These are phyloP conservation scores for Hypoxylon sp. DNA, from an alignment of 2,329 filamentous ascomycete species.

Conservation along the genomic window DNA sequence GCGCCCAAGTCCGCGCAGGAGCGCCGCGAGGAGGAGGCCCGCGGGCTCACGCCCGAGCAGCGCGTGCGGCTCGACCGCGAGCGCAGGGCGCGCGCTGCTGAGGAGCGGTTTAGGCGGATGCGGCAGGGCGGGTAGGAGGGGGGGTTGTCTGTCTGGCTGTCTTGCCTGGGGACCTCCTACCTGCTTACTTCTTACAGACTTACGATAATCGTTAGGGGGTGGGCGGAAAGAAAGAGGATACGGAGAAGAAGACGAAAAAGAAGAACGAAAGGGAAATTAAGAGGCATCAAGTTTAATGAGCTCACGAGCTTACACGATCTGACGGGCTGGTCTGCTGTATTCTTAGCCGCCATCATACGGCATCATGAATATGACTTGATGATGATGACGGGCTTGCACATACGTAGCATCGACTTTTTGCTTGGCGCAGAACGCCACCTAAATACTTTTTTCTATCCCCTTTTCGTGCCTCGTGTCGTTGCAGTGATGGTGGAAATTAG, in stretches of 20 bases:
- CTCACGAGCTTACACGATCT: neutral
- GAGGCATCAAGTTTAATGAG: constrained; percentile 4
- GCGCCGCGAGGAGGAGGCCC: constrained; percentile 80
- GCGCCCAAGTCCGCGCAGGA: constrained; percentile 79
- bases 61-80: constrained; percentile 84
- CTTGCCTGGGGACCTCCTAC: neutral
- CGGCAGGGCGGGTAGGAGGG: constrained; percentile 53
- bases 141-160: too few species aligned
- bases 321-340: constrained; percentile 1
- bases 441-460: too few species aligned
- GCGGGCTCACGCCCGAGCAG: constrained; percentile 89
- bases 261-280: too few species aligned
- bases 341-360: constrained; percentile 4
- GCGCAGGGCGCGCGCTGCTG: constrained; percentile 86
- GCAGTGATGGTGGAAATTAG: constrained; percentile 7
- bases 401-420: neutral
- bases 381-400: neutral
- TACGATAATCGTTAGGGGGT: neutral
- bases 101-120: constrained; percentile 81
- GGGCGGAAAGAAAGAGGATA: neutral
- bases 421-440: neutral
- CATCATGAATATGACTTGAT: neutral
- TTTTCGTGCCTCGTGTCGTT: neutral
- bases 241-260: neutral
- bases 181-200: neutral